Evolutionary conservation across 208 protist species (phyloP), one percentile per base, ranked within the genome.

Genomic region (Novymonas esmeraldas): DNA sequence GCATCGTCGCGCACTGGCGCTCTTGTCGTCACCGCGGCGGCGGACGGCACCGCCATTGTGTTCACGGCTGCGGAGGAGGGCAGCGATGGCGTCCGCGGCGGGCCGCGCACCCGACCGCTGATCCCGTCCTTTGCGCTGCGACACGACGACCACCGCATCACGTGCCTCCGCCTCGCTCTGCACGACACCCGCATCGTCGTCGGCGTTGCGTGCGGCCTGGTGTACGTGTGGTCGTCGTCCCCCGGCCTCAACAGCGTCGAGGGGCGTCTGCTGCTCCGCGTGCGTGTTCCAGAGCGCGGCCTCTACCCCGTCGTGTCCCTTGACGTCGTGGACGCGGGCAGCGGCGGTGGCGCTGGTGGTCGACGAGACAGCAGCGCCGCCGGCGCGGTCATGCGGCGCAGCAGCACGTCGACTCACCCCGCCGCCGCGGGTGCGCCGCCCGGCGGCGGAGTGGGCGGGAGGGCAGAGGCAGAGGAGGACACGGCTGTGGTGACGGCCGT

Each of bases 211-310:
- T 76, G 69, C 5, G 89, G 89, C 0, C 65, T 79, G 16, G 64
- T 92, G 11, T 95, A 86, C 68, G 82, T 95, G 22, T 95, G 89
- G 86, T 67, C 81, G 20, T 60, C 85, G 2, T 41, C 72, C n/a
- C 89, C 89, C 0, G 89, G 84, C 6, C 26, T 92, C 11, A 82
- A 87, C 62, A 74, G 64, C 4, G 70, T 82, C 11, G 77, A 84
- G 39, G 89, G 89, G 7, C 77, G 70, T 18, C 65, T 95, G 31
- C 68, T 95, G 24, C 70, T 74, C 45, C 78, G 79, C 31, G 46
- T 93, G 48, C 70, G 60, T 38, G 82, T 87, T 26, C 70, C 82
- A 2, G 34, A 51, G 42, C 59, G 74, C 5, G 82, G 78, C 28
- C 45, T 72, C 11, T 89, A 89, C 64, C 84, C 89, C 0, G 74